Percentiles rank a stretch among this genome's conserved stretches.
These are phyloP conservation scores for Tarenaya hassleriana DNA, from an alignment of 345 rosid species.

Conservation along the genomic window DNA sequence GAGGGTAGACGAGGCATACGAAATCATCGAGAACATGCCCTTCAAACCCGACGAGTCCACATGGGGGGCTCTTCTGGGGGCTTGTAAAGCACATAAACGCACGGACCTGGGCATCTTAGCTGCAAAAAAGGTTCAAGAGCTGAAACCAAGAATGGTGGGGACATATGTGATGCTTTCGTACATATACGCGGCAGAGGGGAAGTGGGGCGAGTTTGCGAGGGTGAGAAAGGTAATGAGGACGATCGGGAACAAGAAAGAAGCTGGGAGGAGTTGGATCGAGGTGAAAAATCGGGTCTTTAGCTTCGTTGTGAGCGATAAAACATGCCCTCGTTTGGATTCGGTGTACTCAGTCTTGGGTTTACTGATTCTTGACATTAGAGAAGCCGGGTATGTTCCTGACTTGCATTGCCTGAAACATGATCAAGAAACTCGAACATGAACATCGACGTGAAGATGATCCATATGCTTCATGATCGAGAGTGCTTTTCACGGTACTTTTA, in stretches of 20 bases:
- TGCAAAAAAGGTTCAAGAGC: constrained; percentile 53
- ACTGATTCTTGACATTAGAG: constrained; percentile 47
- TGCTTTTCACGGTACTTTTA: neutral
- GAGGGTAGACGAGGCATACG: constrained; percentile 74
- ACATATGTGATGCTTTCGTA: constrained; percentile 70
- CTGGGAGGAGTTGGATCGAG: constrained; percentile 83
- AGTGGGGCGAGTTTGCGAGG: constrained; percentile 62
- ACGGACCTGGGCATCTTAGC: constrained; percentile 53
- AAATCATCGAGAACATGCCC: constrained; percentile 60
- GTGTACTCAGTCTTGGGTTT: constrained; percentile 44
- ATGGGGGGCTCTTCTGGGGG: constrained; percentile 81
- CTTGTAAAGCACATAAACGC: constrained; percentile 61
- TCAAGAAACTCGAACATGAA: constrained; percentile 37
- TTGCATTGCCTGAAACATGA: constrained; percentile 38
- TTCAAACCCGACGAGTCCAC: constrained; percentile 69
- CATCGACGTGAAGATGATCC: constrained; percentile 1
- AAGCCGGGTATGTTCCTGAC: constrained; percentile 46
- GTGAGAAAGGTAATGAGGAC: constrained; percentile 56
- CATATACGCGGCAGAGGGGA: constrained; percentile 72
- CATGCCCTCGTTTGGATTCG: constrained; percentile 30
- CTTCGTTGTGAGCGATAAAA: constrained; percentile 53
- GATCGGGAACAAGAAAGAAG: constrained; percentile 61
- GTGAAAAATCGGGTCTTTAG: constrained; percentile 51
- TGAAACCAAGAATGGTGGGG: constrained; percentile 53
- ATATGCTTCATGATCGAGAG: neutral